Evolutionary conservation across 495 filamentous ascomycete genomes (phyloP).

Genomic region (Tuber borchii): DNA sequence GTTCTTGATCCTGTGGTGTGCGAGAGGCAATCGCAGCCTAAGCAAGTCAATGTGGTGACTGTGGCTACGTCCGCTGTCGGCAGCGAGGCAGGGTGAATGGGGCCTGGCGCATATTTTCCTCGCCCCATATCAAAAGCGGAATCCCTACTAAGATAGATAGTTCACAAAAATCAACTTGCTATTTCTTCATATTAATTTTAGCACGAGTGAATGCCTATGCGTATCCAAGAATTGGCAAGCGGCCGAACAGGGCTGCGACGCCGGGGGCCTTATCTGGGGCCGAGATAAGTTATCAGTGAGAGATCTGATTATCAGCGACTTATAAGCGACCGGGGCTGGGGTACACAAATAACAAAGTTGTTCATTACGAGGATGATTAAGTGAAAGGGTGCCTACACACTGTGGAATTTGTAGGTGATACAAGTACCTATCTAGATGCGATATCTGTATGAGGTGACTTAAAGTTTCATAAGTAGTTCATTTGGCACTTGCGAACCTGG

Average conservation of each 20-base stretch:
- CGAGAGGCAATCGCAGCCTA: background rate
- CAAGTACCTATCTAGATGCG: background rate
- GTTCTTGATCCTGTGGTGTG: background rate
- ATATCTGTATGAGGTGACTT: background rate
- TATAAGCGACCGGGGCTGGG: background rate
- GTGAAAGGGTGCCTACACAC: background rate
- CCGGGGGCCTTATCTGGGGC: background rate
- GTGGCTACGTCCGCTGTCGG: background rate
- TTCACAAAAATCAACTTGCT: background rate
- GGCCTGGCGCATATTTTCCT: background rate
- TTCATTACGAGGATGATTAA: background rate
- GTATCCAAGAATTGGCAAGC: background rate
- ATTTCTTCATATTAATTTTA: background rate
- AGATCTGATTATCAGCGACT: background rate
- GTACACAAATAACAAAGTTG: background rate
- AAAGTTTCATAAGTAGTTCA: background rate
- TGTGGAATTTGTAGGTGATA: background rate
- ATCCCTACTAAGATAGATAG: background rate
- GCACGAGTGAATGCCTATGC: background rate
- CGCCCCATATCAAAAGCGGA: background rate
- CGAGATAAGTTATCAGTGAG: background rate
- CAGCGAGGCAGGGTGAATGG: background rate
- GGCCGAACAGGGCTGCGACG: background rate
- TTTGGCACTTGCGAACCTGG: too few relatives aligned
- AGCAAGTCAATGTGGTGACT: background rate